Evolutionary conservation across 2,329 filamentous ascomycete genomes (phyloP).

Genomic region (Microsporum ferrugineum): DNA sequence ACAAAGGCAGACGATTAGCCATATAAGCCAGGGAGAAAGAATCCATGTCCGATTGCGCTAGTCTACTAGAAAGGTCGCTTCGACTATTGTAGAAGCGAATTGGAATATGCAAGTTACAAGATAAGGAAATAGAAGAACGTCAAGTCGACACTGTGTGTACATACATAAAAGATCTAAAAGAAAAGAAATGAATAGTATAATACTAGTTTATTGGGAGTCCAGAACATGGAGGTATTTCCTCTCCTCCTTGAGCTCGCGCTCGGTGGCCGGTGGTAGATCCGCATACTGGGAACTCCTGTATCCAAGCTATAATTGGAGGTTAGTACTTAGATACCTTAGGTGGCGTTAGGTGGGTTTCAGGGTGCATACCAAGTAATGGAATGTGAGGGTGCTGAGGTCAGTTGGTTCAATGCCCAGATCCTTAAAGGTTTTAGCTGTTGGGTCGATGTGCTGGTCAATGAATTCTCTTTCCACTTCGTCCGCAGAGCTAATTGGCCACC

Average conservation of each 20-base stretch:
- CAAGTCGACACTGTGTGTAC: conserved; percentile 28
- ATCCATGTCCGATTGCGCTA: not conserved
- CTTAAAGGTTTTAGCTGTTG: conserved; percentile 85
- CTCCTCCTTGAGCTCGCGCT: conserved; percentile 88
- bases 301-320: conserved; percentile 52
- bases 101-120: not conserved
- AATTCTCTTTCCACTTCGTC: conserved; percentile 89
- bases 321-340: conserved; percentile 7
- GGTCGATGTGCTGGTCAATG: conserved; percentile 84
- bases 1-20: too few species aligned
- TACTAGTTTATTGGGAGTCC: conserved; percentile 58
- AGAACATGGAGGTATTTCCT: conserved; percentile 94
- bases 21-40: not conserved
- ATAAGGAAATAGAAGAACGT: not conserved
- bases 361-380: conserved; percentile 74
- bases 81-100: not conserved
- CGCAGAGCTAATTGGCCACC: conserved; percentile 74
- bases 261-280: conserved; percentile 86
- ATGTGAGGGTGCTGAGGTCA: conserved; percentile 76
- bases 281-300: conserved; percentile 83
- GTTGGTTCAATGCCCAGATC: conserved; percentile 83
- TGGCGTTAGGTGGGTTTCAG: not conserved
- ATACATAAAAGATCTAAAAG: conserved; percentile 30
- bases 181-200: conserved; percentile 19
- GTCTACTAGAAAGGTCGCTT: not conserved